Evolutionary conservation across 768 basidiomycete genomes (phyloP).

Genomic region (Asterophora lycoperdoides): DNA sequence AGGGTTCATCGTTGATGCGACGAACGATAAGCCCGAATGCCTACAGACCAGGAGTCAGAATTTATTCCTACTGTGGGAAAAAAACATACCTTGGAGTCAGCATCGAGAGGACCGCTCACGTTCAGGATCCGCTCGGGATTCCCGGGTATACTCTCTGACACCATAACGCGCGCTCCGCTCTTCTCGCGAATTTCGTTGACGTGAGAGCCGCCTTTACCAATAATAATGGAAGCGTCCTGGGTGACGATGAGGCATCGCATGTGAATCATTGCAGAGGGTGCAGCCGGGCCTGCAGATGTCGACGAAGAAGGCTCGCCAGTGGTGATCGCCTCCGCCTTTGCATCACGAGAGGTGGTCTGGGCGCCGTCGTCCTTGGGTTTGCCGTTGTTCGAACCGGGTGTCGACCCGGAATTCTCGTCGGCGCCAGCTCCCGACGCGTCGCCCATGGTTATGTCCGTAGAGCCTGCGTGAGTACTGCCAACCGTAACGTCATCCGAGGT

Average conservation of each 20-base stretch:
- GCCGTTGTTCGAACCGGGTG: conserved; percentile 42
- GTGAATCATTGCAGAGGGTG: conserved; percentile 83
- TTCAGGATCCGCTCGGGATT: conserved; percentile 99
- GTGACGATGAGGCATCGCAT: conserved; percentile 99
- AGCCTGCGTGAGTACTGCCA: conserved; percentile 39
- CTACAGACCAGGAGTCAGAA: conserved; percentile 36
- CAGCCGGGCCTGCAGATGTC: conserved; percentile 34
- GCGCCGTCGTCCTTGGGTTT: conserved; percentile 41
- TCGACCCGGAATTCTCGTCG: conserved; percentile 60
- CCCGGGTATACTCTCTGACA: conserved; percentile 97
- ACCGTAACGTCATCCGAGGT: conserved; percentile 58
- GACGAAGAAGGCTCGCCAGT: conserved; percentile 51
- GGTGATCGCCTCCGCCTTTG: conserved; percentile 43
- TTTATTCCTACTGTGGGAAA: neutral
- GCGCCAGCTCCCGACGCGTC: conserved; percentile 47
- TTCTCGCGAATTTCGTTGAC: conserved; percentile 99
- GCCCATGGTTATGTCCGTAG: conserved; percentile 64
- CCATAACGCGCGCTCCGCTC: conserved; percentile 93
- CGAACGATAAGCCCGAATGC: conserved; percentile 98
- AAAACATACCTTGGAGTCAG: conserved; percentile 87
- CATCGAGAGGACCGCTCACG: conserved; percentile 93
- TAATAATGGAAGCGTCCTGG: conserved; percentile 98
- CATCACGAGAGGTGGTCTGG: conserved; percentile 28
- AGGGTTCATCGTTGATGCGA: conserved; percentile 98
- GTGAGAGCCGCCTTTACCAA: conserved; percentile 92